Evolutionary conservation across 1,139 yeast genomes (phyloP).

Genomic region (Debaryomycetaceae sp.): DNA sequence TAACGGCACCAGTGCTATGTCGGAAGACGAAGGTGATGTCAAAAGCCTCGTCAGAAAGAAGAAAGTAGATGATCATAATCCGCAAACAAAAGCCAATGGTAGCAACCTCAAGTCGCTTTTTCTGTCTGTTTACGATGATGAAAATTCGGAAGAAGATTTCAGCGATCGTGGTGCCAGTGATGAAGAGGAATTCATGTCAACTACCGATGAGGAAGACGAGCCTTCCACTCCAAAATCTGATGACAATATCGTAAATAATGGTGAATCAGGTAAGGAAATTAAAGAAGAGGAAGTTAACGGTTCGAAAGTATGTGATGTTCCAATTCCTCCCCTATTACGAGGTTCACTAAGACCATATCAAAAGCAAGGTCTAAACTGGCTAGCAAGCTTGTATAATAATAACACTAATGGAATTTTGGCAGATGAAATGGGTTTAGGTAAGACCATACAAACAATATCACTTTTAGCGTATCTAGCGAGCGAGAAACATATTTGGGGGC

Average conservation of each 20-base stretch:
- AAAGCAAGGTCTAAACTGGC: conserved; percentile 95
- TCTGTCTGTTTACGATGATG: not conserved
- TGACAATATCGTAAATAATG: conserved; percentile 12
- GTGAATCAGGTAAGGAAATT: conserved; percentile 11
- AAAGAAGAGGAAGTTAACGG: conserved; percentile 41
- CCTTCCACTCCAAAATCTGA: conserved; percentile 26
- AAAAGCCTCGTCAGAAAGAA: not conserved
- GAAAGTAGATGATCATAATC: not conserved
- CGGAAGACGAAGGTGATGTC: conserved; percentile 8
- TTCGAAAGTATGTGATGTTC: conserved; percentile 62
- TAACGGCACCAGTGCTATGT: conserved; percentile 15
- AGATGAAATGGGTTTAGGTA: conserved; percentile 98
- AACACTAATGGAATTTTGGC: conserved; percentile 96
- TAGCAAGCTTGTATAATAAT: conserved; percentile 88
- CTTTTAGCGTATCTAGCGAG: conserved; percentile 85
- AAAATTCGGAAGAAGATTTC: not conserved
- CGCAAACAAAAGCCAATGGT: not conserved
- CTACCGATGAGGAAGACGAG: conserved; percentile 28
- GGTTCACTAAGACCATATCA: conserved; percentile 91
- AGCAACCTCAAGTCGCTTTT: not conserved
- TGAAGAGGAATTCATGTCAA: conserved; percentile 18
- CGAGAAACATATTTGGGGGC: conserved; percentile 95
- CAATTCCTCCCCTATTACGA: conserved; percentile 61
- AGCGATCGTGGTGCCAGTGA: conserved; percentile 14
- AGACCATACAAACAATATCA: conserved; percentile 94